Conservation (phyloP, 495 filamentous ascomycete species). For the Neurospora discreta region DNA sequence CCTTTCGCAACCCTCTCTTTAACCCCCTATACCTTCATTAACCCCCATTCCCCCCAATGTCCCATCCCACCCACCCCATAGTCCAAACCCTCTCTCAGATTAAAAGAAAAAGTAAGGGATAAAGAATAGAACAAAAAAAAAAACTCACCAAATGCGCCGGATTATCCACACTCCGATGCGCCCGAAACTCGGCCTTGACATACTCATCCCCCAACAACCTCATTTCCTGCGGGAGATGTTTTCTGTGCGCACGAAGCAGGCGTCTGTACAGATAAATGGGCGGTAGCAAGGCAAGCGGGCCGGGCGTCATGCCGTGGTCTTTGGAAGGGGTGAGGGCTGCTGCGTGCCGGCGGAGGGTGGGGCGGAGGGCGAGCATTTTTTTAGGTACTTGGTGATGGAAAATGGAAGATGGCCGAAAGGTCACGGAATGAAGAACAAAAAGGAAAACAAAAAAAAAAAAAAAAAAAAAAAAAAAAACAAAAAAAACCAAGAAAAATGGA, state of each 20-base stretch:
- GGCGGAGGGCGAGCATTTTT: not conserved
- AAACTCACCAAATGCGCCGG: constrained; percentile 74
- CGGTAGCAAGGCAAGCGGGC: constrained; percentile 69
- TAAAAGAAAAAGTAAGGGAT: too few relatives aligned
- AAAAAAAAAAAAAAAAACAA: too few relatives aligned
- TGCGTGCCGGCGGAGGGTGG: constrained; percentile 16
- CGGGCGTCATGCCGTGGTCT: constrained; percentile 29
- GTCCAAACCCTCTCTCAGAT: too few relatives aligned
- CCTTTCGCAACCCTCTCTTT: not conserved
- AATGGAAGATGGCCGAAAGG: too few relatives aligned
- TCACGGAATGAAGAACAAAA: too few relatives aligned
- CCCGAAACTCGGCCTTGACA: constrained; percentile 81
- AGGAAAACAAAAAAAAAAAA: too few relatives aligned
- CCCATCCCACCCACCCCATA: not conserved
- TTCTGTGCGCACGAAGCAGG: constrained; percentile 74
- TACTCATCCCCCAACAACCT: constrained; percentile 81
- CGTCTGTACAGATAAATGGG: constrained; percentile 86
- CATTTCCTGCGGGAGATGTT: constrained; percentile 59
- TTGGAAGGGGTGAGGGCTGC: constrained; percentile 17
- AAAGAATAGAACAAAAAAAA: not conserved
- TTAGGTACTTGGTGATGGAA: too few relatives aligned
- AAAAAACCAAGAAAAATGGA: too few relatives aligned
- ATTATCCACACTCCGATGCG: constrained; percentile 73
- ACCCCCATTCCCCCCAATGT: too few relatives aligned
- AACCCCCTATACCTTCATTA: too few relatives aligned